Evolutionary conservation across 2,329 filamentous ascomycete genomes (phyloP).

Genomic region (Cordyceps tenuipes): DNA sequence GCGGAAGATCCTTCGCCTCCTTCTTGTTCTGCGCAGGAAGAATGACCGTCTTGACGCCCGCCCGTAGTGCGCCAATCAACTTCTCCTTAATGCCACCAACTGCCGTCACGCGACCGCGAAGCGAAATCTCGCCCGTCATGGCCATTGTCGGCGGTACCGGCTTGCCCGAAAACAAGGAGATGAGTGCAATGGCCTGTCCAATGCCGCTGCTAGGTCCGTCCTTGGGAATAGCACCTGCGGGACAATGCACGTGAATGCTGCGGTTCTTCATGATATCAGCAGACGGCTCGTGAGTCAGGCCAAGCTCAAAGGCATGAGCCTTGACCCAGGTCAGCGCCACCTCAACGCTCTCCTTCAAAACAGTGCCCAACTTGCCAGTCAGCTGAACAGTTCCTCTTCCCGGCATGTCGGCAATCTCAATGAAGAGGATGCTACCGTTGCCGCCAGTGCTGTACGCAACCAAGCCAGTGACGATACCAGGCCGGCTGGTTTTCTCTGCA

Average conservation of each 20-base stretch:
- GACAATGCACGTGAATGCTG: conserved; percentile 92
- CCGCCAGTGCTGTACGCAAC: conserved; percentile 90
- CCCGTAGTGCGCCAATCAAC: conserved; percentile 84
- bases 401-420: conserved; percentile 96
- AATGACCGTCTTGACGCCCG: conserved; percentile 89
- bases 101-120: conserved; percentile 83
- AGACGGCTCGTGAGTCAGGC: conserved; percentile 67
- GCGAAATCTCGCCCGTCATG: conserved; percentile 79
- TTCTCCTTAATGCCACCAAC: conserved; percentile 99
- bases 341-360: conserved; percentile 94
- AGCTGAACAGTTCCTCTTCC: conserved; percentile 86
- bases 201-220: conserved; percentile 83
- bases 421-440: conserved; percentile 94
- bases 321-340: conserved; percentile 97
- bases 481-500: conserved; percentile 72
- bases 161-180: conserved; percentile 80
- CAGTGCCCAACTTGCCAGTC: conserved; percentile 91
- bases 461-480: conserved; percentile 90
- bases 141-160: conserved; percentile 84
- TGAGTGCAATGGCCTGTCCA: conserved; percentile 86
- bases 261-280: conserved; percentile 95
- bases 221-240: conserved; percentile 89
- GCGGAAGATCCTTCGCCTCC: conserved; percentile 81
- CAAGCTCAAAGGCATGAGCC: conserved; percentile 85
- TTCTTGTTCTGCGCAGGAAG: conserved; percentile 84